Conservation (phyloP, 768 basidiomycete genomes). For the Chalciporus pseudorubinellus region DNA sequence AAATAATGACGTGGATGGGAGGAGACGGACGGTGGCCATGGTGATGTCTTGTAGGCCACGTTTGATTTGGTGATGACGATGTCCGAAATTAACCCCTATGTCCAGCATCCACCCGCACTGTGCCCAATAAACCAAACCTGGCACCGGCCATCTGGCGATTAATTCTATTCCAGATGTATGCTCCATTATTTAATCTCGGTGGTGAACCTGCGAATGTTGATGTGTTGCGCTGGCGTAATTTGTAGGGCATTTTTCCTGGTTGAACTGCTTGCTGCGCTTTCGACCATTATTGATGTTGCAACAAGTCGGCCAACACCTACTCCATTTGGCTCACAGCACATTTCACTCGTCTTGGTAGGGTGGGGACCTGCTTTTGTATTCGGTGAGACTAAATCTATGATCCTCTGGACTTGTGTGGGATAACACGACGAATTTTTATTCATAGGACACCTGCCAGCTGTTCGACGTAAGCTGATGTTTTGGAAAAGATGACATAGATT, state of each 20-base stretch:
- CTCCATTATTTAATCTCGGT: not conserved
- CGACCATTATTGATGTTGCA: constrained; percentile 51
- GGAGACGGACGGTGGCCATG: not conserved
- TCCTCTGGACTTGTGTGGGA: not conserved
- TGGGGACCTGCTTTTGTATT: constrained; percentile 62
- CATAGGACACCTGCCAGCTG: constrained; percentile 38
- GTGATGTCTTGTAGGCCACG: constrained; percentile 10
- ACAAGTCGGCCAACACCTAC: constrained; percentile 38
- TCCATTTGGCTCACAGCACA: constrained; percentile 63
- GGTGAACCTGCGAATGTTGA: too few relatives aligned
- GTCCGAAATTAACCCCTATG: not conserved
- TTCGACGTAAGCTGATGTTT: constrained; percentile 38
- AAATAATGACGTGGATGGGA: not conserved
- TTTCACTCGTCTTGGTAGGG: constrained; percentile 54
- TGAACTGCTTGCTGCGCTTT: constrained; percentile 49
- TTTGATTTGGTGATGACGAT: not conserved
- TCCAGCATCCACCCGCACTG: constrained; percentile 1
- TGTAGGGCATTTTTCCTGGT: constrained; percentile 42
- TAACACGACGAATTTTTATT: not conserved
- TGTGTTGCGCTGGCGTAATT: too few relatives aligned
- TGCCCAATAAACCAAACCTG: constrained; percentile 23
- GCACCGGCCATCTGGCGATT: constrained; percentile 48
- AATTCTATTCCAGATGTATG: constrained; percentile 56
- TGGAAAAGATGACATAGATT: constrained; percentile 26
- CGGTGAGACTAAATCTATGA: constrained; percentile 33